phyloP scores from a whole-genome alignment of 1,284 basidiomycete genomes.

The Ustilago crameri region DNA sequence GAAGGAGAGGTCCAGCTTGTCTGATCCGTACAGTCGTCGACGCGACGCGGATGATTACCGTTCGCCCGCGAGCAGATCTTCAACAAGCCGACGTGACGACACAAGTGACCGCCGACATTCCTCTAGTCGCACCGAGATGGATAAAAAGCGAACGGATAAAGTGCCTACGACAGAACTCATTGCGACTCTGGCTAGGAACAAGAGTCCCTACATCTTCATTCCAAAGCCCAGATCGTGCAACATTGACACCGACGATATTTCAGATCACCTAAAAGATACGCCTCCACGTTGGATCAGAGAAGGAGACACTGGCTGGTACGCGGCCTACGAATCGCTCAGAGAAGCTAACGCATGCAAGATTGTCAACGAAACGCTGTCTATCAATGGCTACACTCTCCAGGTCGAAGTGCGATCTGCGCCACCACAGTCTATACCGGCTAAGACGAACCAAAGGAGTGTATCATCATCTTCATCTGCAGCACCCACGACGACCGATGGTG shows the following conservation, averaged over 20 bases:
- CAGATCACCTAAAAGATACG: slow-evolving; percentile 50
- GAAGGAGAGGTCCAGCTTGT: background rate
- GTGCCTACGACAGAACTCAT: slow-evolving; percentile 25
- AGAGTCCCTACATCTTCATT: slow-evolving; percentile 51
- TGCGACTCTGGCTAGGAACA: slow-evolving; percentile 18
- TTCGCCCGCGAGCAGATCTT: slow-evolving; percentile 5
- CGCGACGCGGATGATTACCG: slow-evolving; percentile 12
- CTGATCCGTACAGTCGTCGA: slow-evolving; percentile 10
- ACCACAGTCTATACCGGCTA: background rate
- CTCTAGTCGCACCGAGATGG: slow-evolving; percentile 1
- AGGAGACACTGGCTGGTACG: slow-evolving; percentile 66
- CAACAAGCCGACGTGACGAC: slow-evolving; percentile 3
- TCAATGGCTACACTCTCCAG: slow-evolving; percentile 46
- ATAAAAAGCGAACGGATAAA: slow-evolving; percentile 7
- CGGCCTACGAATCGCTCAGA: slow-evolving; percentile 49
- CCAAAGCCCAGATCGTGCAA: slow-evolving; percentile 39
- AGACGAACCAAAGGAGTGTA: background rate
- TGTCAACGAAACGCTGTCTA: slow-evolving; percentile 42
- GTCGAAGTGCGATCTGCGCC: slow-evolving; percentile 41
- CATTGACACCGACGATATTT: slow-evolving; percentile 49
- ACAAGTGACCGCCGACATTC: background rate
- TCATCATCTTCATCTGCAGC: background rate
- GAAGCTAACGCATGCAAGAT: slow-evolving; percentile 46
- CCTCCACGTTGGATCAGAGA: slow-evolving; percentile 55
- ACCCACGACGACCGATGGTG: background rate